phyloP scores from a whole-genome alignment of 2,329 filamentous ascomycete species.

The Magnaporthiopsis poae region DNA sequence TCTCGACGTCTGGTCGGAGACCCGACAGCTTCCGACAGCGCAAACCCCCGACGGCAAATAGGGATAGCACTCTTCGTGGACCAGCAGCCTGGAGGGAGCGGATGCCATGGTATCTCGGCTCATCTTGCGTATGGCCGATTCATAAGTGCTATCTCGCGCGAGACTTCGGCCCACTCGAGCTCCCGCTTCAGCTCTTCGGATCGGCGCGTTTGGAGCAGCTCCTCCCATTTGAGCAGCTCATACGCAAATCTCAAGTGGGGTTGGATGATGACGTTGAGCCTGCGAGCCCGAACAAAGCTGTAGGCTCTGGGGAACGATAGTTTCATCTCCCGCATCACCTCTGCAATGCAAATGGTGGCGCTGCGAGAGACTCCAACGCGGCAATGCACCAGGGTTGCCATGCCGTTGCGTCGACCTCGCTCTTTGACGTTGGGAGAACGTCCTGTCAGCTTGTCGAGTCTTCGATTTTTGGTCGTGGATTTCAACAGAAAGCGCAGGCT shows the following conservation, averaged over 20 bases:
- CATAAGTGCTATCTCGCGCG: constrained; percentile 87
- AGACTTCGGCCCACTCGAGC: constrained; percentile 81
- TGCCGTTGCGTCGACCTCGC: constrained; percentile 63
- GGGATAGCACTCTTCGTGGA: background rate
- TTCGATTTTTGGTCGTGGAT: background rate
- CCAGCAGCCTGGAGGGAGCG: too few relatives aligned
- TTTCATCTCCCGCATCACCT: constrained; percentile 76
- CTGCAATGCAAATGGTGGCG: constrained; percentile 96
- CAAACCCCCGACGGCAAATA: background rate
- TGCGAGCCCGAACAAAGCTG: constrained; percentile 84
- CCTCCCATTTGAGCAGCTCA: constrained; percentile 93
- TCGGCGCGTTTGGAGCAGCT: constrained; percentile 50
- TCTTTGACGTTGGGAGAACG: constrained; percentile 41
- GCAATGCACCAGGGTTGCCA: constrained; percentile 87
- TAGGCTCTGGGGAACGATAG: constrained; percentile 87
- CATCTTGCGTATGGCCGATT: constrained; percentile 82
- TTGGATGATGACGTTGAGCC: constrained; percentile 96
- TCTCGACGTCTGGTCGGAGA: background rate
- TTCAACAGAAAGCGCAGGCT: constrained; percentile 26
- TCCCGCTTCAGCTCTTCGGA: constrained; percentile 57
- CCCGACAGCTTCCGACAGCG: background rate
- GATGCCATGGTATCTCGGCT: constrained; percentile 9
- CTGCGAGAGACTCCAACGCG: constrained; percentile 90
- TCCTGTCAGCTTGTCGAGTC: background rate
- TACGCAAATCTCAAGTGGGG: constrained; percentile 91